Conservation (phyloP, 2,329 filamentous ascomycete species). For the Hymenotorrendiella dingleyae region DNA sequence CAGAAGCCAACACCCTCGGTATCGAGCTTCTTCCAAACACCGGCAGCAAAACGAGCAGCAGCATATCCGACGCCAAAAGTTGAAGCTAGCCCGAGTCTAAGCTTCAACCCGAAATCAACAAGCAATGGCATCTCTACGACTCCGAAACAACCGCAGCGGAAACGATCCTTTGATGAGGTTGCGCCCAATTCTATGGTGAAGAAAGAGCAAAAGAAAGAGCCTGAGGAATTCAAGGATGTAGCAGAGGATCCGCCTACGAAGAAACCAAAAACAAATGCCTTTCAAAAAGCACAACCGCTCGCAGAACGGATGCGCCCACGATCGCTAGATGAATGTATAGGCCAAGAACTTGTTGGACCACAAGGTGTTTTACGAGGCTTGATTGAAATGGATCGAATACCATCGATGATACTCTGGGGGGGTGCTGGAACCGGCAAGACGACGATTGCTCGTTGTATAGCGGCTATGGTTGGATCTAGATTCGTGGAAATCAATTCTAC, state of each 20-base stretch:
- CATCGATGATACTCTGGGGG: slow-evolving; percentile 94
- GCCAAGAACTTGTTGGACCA: slow-evolving; percentile 84
- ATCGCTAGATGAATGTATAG: slow-evolving; percentile 76
- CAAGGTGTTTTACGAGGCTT: slow-evolving; percentile 79
- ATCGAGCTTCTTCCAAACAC: slow-evolving; percentile 57
- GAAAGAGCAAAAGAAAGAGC: slow-evolving; percentile 15
- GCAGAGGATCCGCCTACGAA: slow-evolving; percentile 40
- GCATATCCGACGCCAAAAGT: slow-evolving; percentile 25
- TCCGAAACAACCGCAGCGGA: slow-evolving; percentile 20
- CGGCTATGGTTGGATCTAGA: slow-evolving; percentile 71
- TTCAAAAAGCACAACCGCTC: slow-evolving; percentile 70
- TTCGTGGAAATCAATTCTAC: slow-evolving; percentile 98
- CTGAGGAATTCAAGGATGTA: slow-evolving; percentile 2
- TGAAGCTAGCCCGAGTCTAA: slow-evolving; percentile 31
- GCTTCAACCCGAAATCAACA: slow-evolving; percentile 30
- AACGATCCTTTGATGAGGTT: slow-evolving; percentile 30
- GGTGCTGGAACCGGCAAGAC: slow-evolving; percentile 78
- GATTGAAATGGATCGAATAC: slow-evolving; percentile 79
- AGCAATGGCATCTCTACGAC: slow-evolving; percentile 21
- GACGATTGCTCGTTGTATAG: slow-evolving; percentile 87
- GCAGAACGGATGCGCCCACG: slow-evolving; percentile 90
- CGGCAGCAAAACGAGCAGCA: slow-evolving; percentile 47
- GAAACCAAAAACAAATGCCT: slow-evolving; percentile 57
- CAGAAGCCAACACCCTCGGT: slow-evolving; percentile 44
- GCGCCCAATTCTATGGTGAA: neutral